Percentiles rank a stretch among this genome's conserved stretches.
phyloP scores from a whole-genome alignment of 2,329 filamentous ascomycete genomes.

The Penicillium freii region DNA sequence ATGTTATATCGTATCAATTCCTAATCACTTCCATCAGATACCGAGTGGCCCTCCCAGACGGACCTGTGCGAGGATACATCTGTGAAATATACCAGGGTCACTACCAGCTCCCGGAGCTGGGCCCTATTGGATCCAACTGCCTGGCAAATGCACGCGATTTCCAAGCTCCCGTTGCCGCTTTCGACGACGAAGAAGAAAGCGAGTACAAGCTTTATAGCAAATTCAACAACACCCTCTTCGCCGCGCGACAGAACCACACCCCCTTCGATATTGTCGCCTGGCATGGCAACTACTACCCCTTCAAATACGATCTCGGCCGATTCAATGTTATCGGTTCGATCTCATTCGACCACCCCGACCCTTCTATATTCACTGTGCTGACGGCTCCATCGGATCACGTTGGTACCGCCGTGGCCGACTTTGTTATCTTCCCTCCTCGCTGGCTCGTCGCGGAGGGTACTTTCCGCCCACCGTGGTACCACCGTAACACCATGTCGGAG shows the following conservation, averaged over 20 bases:
- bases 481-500: constrained; percentile 64
- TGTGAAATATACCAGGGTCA: constrained; percentile 72
- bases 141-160: constrained; percentile 77
- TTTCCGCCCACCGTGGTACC: constrained; percentile 62
- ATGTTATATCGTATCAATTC: not conserved
- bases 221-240: constrained; percentile 67
- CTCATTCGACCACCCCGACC: constrained; percentile 75
- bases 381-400: constrained; percentile 56
- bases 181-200: constrained; percentile 58
- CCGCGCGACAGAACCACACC: constrained; percentile 64
- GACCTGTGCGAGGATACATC: constrained; percentile 68
- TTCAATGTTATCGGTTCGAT: constrained; percentile 74
- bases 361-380: constrained; percentile 70
- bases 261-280: constrained; percentile 78
- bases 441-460: constrained; percentile 63
- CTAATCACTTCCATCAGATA: constrained; percentile 45
- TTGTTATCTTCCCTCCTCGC: constrained; percentile 64
- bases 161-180: constrained; percentile 67
- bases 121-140: constrained; percentile 70
- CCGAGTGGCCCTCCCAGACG: constrained; percentile 63
- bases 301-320: constrained; percentile 76
- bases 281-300: constrained; percentile 78
- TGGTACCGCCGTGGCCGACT: constrained; percentile 64
- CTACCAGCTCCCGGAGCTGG: constrained; percentile 69
- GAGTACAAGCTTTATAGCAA: constrained; percentile 61